phyloP scores from a whole-genome alignment of 2,329 filamentous ascomycete species.

The Fusarium sp. region DNA sequence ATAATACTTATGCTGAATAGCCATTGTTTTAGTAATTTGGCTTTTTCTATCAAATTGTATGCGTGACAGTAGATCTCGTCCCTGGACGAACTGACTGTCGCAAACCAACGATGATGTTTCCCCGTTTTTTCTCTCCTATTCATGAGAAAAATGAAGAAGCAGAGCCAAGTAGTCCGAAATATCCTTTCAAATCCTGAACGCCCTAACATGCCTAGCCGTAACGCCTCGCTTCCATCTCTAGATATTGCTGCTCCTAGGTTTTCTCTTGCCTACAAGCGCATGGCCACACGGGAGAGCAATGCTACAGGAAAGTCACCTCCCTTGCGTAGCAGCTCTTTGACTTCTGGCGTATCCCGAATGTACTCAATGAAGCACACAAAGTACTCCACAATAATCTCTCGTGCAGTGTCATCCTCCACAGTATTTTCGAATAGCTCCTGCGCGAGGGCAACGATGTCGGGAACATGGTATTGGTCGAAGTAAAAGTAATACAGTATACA shows the following conservation, averaged over 20 bases:
- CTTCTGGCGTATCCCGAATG: slow-evolving; percentile 21
- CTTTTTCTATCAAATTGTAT: neutral
- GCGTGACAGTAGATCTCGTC: neutral
- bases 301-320: slow-evolving; percentile 38
- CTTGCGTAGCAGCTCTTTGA: slow-evolving; percentile 21
- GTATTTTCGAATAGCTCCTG: slow-evolving; percentile 41
- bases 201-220: neutral
- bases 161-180: neutral
- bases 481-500: slow-evolving; percentile 21
- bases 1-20: neutral
- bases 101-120: neutral
- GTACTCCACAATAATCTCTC: slow-evolving; percentile 33
- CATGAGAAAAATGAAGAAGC: neutral
- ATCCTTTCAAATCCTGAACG: neutral
- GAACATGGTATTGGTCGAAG: slow-evolving; percentile 25
- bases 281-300: slow-evolving; percentile 28
- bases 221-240: slow-evolving; percentile 15
- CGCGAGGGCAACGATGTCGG: slow-evolving; percentile 35
- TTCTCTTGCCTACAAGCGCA: slow-evolving; percentile 8
- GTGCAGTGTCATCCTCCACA: slow-evolving; percentile 33
- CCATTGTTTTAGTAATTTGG: neutral
- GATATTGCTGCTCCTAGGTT: neutral
- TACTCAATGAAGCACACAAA: slow-evolving; percentile 40
- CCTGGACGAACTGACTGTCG: neutral
- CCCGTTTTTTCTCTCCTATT: neutral